These are phyloP conservation scores for Pinus taeda DNA, from an alignment of 75 land plant species.

Conservation along the genomic window DNA sequence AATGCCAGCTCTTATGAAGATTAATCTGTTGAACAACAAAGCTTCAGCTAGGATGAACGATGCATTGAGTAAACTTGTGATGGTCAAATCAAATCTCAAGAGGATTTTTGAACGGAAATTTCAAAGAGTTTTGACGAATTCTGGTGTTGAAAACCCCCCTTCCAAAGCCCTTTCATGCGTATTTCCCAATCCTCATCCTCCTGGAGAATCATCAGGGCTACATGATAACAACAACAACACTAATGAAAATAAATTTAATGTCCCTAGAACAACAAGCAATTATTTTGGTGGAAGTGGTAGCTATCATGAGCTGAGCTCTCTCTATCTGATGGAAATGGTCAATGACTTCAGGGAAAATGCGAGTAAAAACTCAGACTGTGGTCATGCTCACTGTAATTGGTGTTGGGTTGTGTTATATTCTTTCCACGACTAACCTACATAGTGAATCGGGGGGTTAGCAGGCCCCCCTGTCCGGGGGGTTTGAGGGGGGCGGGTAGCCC, in stretches of 20 bases:
- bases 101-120: conserved; percentile 58
- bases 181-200: conserved; percentile 2
- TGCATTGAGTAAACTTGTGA: conserved; percentile 19
- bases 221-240: background rate
- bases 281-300: conserved; percentile 35
- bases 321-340: conserved; percentile 85
- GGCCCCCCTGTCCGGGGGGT: no score
- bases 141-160: conserved; percentile 31
- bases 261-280: background rate
- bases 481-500: no score
- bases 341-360: conserved; percentile 81
- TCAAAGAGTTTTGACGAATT: conserved; percentile 28
- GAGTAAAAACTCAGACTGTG: conserved; percentile 26
- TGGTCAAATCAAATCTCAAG: conserved; percentile 41
- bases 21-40: conserved; percentile 1
- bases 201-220: conserved; percentile 12
- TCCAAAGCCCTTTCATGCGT: conserved; percentile 5
- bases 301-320: conserved; percentile 78
- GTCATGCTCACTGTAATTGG: conserved; percentile 62
- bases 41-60: background rate
- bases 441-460: no score
- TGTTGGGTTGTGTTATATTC: no score
- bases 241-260: background rate
- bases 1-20: background rate
- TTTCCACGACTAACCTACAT: no score